phyloP scores from a whole-genome alignment of 139 green algal genomes.

The Spirogloea muscicola region DNA sequence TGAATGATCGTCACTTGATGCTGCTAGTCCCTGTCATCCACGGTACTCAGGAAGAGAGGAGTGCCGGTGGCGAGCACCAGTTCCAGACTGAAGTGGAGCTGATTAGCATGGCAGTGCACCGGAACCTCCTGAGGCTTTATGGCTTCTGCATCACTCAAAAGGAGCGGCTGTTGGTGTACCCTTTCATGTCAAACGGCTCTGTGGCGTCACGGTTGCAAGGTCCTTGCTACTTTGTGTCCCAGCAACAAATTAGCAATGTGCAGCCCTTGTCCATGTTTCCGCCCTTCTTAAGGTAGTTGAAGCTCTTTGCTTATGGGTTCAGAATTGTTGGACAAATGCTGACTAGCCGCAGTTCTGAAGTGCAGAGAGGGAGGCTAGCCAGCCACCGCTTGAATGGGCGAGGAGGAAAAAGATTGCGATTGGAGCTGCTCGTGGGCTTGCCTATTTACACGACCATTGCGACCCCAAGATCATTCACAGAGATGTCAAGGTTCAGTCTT shows the following conservation, averaged over 20 bases:
- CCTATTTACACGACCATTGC: slow-evolving; percentile 24
- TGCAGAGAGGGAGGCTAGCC: too few species aligned
- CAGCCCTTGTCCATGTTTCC: too few species aligned
- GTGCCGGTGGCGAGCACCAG: neutral
- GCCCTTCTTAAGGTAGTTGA: too few species aligned
- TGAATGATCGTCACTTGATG: too few species aligned
- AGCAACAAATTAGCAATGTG: too few species aligned
- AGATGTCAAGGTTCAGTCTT: slow-evolving; percentile 38
- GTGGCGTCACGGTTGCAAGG: slow-evolving; percentile 8
- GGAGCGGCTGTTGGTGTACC: slow-evolving; percentile 34
- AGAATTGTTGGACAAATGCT: too few species aligned
- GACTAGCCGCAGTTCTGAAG: too few species aligned
- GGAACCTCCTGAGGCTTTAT: slow-evolving; percentile 25
- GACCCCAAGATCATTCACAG: slow-evolving; percentile 24
- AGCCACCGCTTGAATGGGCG: too few species aligned
- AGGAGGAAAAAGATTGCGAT: too few species aligned
- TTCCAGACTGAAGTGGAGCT: slow-evolving; percentile 17
- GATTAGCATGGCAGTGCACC: slow-evolving; percentile 19
- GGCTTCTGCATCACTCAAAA: slow-evolving; percentile 35
- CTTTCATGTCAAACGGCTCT: slow-evolving; percentile 32
- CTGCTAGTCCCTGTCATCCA: too few species aligned
- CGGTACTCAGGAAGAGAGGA: slow-evolving; percentile 13
- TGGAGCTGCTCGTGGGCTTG: neutral
- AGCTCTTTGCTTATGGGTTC: too few species aligned
- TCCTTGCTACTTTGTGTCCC: too few species aligned